phyloP scores from a whole-genome alignment of 768 basidiomycete genomes.

The Tylopilus sp. region DNA sequence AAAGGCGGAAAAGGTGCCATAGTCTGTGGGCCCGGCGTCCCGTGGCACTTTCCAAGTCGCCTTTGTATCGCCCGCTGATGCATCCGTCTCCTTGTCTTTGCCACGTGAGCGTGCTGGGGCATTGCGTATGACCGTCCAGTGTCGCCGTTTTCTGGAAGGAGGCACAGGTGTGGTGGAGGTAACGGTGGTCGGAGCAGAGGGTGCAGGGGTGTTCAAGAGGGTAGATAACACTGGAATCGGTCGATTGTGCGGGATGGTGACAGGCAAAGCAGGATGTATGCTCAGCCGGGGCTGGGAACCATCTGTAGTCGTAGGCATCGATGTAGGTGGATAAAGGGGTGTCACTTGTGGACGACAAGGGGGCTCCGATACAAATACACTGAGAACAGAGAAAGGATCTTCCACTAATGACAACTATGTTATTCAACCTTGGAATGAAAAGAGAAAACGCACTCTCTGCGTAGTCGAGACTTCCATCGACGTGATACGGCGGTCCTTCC shows the following conservation, averaged over 20 bases:
- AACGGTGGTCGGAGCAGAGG: not conserved
- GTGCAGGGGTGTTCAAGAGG: not conserved
- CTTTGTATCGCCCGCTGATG: constrained; percentile 25
- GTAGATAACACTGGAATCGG: constrained; percentile 18
- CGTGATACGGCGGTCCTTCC: constrained; percentile 62
- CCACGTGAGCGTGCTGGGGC: constrained; percentile 43
- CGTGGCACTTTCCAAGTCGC: constrained; percentile 48
- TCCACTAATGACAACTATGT: constrained; percentile 49
- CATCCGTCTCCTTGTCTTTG: constrained; percentile 52
- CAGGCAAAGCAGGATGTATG: constrained; percentile 25
- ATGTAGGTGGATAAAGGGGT: constrained; percentile 48
- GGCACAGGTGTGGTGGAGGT: constrained; percentile 1
- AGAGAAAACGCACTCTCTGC: constrained; percentile 50
- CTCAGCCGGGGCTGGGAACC: constrained; percentile 5
- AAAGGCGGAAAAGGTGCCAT: constrained; percentile 57
- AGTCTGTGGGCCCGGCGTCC: constrained; percentile 55
- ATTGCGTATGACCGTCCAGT: constrained; percentile 62
- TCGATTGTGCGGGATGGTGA: constrained; percentile 24
- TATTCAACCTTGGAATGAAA: not conserved
- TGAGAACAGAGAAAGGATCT: constrained; percentile 70
- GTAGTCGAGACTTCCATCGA: constrained; percentile 83
- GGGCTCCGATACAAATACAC: constrained; percentile 57
- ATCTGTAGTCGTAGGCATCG: not conserved
- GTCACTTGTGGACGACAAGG: constrained; percentile 52
- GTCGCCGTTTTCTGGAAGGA: constrained; percentile 38